phyloP scores from a whole-genome alignment of 768 basidiomycete species.

The Nidula microcarpa region DNA sequence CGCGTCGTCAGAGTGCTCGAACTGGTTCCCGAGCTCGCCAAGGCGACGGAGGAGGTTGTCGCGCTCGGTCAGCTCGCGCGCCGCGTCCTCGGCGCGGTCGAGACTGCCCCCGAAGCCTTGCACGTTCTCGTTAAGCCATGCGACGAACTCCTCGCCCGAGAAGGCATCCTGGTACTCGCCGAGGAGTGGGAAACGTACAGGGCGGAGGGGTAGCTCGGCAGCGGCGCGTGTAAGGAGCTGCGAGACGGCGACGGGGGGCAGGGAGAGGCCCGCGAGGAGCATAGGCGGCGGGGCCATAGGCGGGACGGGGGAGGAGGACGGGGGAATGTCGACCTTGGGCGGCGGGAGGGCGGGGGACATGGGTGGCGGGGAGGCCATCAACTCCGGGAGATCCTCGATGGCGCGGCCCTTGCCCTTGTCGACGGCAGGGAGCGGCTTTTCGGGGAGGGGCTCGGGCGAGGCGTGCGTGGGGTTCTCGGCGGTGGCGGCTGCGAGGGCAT shows the following conservation, averaged over 20 bases:
- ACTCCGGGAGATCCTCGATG: constrained; percentile 33
- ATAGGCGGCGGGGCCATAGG: constrained; percentile 48
- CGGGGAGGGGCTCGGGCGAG: constrained; percentile 22
- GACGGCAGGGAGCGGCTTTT: constrained; percentile 47
- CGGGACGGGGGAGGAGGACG: constrained; percentile 27
- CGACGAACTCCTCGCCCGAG: constrained; percentile 84
- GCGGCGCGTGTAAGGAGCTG: constrained; percentile 70
- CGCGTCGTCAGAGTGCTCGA: constrained; percentile 74
- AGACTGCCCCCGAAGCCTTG: constrained; percentile 74
- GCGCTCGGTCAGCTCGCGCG: constrained; percentile 57
- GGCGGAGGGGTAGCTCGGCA: constrained; percentile 62
- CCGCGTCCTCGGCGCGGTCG: constrained; percentile 77
- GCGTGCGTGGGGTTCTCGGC: constrained; percentile 25
- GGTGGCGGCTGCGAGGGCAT: constrained; percentile 26
- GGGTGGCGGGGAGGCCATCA: constrained; percentile 51
- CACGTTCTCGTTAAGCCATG: constrained; percentile 79
- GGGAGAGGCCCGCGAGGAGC: constrained; percentile 70
- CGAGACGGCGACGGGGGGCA: constrained; percentile 64
- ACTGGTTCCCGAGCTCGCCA: constrained; percentile 81
- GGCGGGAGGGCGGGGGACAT: constrained; percentile 56
- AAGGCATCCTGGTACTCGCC: constrained; percentile 88
- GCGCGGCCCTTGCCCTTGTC: constrained; percentile 85
- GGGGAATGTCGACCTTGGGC: constrained; percentile 35
- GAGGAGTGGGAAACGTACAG: constrained; percentile 73
- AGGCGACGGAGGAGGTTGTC: constrained; percentile 65